phyloP scores from a whole-genome alignment of 352 stramenopile genomes.

The Pythium oligandrum region DNA sequence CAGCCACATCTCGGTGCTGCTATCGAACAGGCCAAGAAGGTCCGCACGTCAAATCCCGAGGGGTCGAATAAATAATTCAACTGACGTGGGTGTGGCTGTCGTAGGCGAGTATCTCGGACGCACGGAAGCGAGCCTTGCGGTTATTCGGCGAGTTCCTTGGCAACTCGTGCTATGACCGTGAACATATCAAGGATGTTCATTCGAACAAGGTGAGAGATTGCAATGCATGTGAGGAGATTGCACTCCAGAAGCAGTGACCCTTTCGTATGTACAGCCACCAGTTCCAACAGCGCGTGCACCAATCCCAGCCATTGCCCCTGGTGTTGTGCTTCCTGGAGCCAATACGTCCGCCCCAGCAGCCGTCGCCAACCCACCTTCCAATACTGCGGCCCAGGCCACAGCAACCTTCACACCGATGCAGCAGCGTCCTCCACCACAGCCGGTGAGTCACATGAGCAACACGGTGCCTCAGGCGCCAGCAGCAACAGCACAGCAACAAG shows the following conservation, averaged over 20 bases:
- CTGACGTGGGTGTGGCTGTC: not conserved
- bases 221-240: conserved; percentile 1
- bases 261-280: conserved; percentile 1
- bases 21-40: conserved; percentile 83
- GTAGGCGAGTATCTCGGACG: conserved; percentile 78
- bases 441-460: too few relatives aligned
- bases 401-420: too few relatives aligned
- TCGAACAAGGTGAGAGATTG: conserved; percentile 35
- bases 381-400: too few relatives aligned
- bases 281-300: conserved; percentile 2
- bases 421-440: too few relatives aligned
- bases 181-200: conserved; percentile 77
- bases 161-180: conserved; percentile 86
- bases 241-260: not conserved
- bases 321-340: too few relatives aligned
- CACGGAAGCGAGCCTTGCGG: conserved; percentile 67
- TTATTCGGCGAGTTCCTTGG: conserved; percentile 84
- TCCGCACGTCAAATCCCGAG: conserved; percentile 2
- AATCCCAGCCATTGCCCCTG: too few relatives aligned
- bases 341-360: too few relatives aligned
- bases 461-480: conserved; percentile 6
- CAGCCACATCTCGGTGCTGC: conserved; percentile 68
- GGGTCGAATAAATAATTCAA: not conserved
- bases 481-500: conserved; percentile 23
- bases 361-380: too few relatives aligned